phyloP scores from a whole-genome alignment of 2,329 filamentous ascomycete species.

The Aureobasidium sp. region DNA sequence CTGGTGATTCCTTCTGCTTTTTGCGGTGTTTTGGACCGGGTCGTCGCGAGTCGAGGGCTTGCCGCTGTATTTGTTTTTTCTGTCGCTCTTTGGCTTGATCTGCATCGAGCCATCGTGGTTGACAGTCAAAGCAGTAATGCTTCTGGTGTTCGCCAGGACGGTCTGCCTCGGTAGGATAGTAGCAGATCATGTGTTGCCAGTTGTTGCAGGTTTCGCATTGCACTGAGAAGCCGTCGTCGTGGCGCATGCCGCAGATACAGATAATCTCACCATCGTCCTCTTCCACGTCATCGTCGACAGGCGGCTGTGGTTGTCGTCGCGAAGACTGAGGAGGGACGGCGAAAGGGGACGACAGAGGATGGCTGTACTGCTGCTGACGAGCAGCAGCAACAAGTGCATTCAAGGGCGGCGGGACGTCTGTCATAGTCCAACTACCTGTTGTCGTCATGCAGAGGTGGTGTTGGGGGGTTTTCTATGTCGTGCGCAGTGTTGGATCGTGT shows the following conservation, averaged over 20 bases:
- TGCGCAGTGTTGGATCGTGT: slow-evolving; percentile 2
- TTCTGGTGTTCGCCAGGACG: slow-evolving; percentile 50
- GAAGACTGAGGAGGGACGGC: neutral
- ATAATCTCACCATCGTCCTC: slow-evolving; percentile 92
- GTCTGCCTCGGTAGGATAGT: slow-evolving; percentile 69
- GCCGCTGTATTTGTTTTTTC: slow-evolving; percentile 35
- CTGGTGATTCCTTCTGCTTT: slow-evolving; percentile 63
- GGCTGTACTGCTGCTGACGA: neutral
- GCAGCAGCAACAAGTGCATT: slow-evolving; percentile 12
- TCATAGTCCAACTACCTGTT: slow-evolving; percentile 9
- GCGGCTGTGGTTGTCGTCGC: neutral
- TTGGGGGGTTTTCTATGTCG: slow-evolving; percentile 2
- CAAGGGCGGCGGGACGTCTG: slow-evolving; percentile 8
- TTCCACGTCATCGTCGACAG: slow-evolving; percentile 30
- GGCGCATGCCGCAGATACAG: slow-evolving; percentile 88
- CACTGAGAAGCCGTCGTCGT: slow-evolving; percentile 96
- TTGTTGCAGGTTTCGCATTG: slow-evolving; percentile 93
- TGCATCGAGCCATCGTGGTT: slow-evolving; percentile 67
- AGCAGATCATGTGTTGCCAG: slow-evolving; percentile 98
- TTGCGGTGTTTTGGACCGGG: slow-evolving; percentile 80
- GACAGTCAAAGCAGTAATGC: slow-evolving; percentile 85
- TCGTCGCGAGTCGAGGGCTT: slow-evolving; percentile 52
- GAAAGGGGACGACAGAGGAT: slow-evolving; percentile 2
- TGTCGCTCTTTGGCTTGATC: slow-evolving; percentile 30
- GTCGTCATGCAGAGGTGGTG: slow-evolving; percentile 3